Conservation (phyloP, 345 rosid genomes). For the Dovyalis caffra region DNA sequence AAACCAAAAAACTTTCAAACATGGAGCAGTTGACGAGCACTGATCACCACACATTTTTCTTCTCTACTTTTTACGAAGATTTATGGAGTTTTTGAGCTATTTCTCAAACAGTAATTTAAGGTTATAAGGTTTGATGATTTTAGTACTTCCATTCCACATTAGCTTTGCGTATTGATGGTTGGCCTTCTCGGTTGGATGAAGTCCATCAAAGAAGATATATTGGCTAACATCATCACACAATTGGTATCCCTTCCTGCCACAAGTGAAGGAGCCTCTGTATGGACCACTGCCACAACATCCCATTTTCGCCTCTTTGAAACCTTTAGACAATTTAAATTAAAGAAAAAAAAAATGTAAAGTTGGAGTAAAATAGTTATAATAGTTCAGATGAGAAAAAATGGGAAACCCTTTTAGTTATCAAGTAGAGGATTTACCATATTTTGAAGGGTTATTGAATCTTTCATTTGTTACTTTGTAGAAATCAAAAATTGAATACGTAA, state of each 20-base stretch:
- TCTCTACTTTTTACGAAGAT: too few species aligned
- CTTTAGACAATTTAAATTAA: background rate
- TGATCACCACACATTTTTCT: too few species aligned
- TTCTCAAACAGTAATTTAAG: background rate
- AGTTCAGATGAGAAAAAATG: background rate
- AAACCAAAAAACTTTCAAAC: too few species aligned
- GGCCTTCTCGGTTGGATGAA: slow-evolving; percentile 34
- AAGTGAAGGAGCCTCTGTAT: background rate
- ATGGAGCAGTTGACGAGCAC: too few species aligned
- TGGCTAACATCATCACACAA: slow-evolving; percentile 22
- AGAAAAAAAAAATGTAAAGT: background rate
- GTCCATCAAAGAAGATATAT: slow-evolving; percentile 35
- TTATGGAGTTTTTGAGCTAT: too few species aligned
- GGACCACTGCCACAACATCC: slow-evolving; percentile 20
- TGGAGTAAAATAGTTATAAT: background rate
- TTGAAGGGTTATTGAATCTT: slow-evolving; percentile 15
- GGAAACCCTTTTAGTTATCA: background rate
- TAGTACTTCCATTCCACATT: slow-evolving; percentile 12
- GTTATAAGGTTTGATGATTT: background rate
- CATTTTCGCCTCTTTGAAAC: slow-evolving; percentile 4
- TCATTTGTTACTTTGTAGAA: background rate
- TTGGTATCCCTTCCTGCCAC: slow-evolving; percentile 15
- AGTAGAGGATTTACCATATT: slow-evolving; percentile 10
- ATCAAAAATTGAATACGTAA: slow-evolving; percentile 2
- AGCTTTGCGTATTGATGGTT: background rate